Conservation (phyloP, 306 rosid species). For the Erythrophleum fordii region DNA sequence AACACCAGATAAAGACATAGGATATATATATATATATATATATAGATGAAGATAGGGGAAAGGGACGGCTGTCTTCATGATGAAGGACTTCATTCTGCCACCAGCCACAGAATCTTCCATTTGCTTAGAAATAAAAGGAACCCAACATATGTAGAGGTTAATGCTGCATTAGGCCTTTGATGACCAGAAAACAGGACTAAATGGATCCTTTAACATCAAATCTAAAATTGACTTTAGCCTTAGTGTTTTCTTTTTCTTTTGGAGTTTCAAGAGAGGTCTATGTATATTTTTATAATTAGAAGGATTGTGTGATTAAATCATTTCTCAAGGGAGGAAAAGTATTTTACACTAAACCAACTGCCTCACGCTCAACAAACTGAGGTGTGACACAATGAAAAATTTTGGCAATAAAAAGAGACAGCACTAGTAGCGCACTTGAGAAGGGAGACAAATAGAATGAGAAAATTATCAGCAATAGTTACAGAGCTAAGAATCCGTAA, state of each 20-base stretch:
- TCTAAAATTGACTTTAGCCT: neutral
- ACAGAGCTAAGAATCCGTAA: conserved; percentile 17
- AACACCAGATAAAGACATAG: neutral
- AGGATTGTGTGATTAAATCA: neutral
- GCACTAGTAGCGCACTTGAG: neutral
- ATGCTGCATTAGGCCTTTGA: neutral
- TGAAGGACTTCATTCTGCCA: neutral
- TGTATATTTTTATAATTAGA: neutral
- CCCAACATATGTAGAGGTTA: neutral
- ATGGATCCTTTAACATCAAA: neutral
- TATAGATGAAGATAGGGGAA: neutral
- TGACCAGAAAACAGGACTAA: neutral
- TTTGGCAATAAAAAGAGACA: conserved; percentile 16
- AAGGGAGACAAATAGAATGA: conserved; percentile 21
- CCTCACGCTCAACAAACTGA: conserved; percentile 33
- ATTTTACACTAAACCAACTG: neutral
- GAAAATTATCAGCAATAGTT: conserved; percentile 2
- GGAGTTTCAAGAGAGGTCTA: neutral
- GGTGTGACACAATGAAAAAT: neutral
- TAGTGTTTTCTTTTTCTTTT: neutral
- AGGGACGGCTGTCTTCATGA: neutral
- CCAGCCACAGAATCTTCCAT: neutral
- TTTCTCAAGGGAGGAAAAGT: neutral
- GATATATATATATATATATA: no score
- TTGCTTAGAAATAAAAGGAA: neutral